These are phyloP conservation scores for Termitomyces sp. DNA, from an alignment of 768 basidiomycete genomes.

Conservation along the genomic window DNA sequence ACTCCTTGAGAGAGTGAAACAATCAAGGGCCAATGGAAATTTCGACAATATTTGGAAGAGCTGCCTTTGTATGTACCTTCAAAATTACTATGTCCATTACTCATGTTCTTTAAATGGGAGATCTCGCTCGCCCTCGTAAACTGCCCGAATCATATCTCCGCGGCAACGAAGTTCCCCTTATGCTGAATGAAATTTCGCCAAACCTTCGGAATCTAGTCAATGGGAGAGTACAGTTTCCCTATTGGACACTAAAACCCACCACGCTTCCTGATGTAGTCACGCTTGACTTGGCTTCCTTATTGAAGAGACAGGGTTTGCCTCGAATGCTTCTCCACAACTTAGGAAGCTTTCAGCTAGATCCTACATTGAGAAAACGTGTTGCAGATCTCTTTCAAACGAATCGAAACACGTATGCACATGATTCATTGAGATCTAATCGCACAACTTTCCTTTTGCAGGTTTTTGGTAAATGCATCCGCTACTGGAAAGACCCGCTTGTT, in stretches of 20 bases:
- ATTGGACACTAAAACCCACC: background rate
- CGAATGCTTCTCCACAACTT: background rate
- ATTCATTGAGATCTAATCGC: background rate
- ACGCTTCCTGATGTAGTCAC: background rate
- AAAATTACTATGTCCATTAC: background rate
- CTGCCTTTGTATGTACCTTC: background rate
- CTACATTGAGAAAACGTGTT: background rate
- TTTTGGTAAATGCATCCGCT: background rate
- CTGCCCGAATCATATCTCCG: too few species aligned
- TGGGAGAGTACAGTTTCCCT: background rate
- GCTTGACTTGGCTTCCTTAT: background rate
- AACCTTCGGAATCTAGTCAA: background rate
- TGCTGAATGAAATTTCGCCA: background rate
- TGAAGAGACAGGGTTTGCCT: background rate
- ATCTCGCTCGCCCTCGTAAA: background rate
- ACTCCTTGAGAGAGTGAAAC: background rate
- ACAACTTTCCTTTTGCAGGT: background rate
- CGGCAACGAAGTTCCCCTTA: background rate
- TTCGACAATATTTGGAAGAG: background rate
- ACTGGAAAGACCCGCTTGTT: slow-evolving; percentile 4
- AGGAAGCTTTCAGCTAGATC: background rate
- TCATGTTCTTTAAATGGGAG: background rate
- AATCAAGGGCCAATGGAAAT: background rate
- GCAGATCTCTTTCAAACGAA: background rate
- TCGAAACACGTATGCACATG: background rate